Base-by-base conservation (phyloP, 345 rosid species). In the Boechera divaricarpa region DNA sequence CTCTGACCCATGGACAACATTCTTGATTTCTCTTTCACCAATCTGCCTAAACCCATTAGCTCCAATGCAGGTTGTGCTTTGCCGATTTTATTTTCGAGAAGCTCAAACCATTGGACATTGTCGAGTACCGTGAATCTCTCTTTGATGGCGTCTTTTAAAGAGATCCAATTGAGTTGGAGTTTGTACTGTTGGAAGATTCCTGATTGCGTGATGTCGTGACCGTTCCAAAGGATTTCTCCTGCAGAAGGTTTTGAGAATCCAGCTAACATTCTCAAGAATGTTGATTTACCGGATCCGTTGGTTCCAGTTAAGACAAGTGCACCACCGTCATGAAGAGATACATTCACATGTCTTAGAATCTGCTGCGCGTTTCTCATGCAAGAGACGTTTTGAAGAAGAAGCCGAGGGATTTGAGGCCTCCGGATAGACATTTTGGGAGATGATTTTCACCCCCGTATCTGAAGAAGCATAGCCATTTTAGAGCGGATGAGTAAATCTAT, bases 331-430 rank as follows among this genome's bases (percentile, higher is more conserved):
- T 89, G 89, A 38, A 94, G 31, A 0, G 97, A 86, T 15, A 88
- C 86, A 44, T 92, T 94, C 21, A 89, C 91, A 35, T 94, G 90
- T 38, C 41, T 38, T 38, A 94, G 69, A 63, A 94, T 88, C 77
- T 90, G 95, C 45, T 89, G 95, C 0, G 92, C 95, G 74, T 90
- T 94, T 85, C 98, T 89, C 97, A 90, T 94, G 82, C 98, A 94
- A 0, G 98, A 90, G 48, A 94, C 97, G 71, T 90, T 91, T 74
- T 88, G 86, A 6, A 94, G 97, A 61, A 94, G 85, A 24, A 92
- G 84, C 41, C 91, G 85, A 64, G 95, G 96, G 51, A 81, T 80
- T 12, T 88, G 95, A 1, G 91, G 88, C 63, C 77, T 88, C 41
- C 86, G 59, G 7, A 86, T 73, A 80, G 91, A 76, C 97, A 93